phyloP scores from a whole-genome alignment of 495 filamentous ascomycete species.

The Aspergillus ostianus region DNA sequence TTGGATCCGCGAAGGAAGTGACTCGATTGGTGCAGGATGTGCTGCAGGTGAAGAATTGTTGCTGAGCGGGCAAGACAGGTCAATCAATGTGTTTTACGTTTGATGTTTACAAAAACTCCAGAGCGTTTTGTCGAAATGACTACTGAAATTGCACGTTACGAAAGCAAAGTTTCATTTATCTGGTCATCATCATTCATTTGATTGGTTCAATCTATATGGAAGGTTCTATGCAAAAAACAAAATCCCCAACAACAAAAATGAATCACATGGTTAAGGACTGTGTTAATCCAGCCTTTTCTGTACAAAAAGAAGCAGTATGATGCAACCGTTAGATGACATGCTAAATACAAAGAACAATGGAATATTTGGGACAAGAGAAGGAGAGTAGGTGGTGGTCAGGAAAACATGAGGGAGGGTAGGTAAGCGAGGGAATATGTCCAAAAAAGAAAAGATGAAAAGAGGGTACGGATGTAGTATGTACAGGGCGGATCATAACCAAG shows the following conservation, averaged over 20 bases:
- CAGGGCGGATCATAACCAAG: neutral
- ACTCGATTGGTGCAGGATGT: neutral
- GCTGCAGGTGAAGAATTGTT: neutral
- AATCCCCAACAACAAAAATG: neutral
- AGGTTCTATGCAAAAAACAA: neutral
- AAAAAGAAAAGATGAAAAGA: neutral
- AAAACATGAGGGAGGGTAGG: too few relatives aligned
- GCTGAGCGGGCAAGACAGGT: neutral
- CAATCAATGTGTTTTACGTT: too few relatives aligned
- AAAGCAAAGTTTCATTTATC: neutral
- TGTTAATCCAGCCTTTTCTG: neutral
- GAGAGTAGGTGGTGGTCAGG: neutral
- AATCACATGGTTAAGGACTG: neutral
- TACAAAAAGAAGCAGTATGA: neutral
- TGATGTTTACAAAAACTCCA: too few relatives aligned
- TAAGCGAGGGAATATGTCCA: neutral
- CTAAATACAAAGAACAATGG: neutral
- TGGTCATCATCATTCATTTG: neutral
- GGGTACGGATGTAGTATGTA: neutral
- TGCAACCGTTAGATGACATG: neutral
- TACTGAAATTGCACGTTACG: neutral
- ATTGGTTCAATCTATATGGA: neutral
- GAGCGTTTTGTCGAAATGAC: too few relatives aligned
- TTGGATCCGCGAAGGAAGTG: slow-evolving; percentile 26
- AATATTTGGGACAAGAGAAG: neutral